Evolutionary conservation across 2,329 filamentous ascomycete genomes (phyloP), one percentile per base, ranked within the genome.

Genomic region (Neocucurbitaria cava): DNA sequence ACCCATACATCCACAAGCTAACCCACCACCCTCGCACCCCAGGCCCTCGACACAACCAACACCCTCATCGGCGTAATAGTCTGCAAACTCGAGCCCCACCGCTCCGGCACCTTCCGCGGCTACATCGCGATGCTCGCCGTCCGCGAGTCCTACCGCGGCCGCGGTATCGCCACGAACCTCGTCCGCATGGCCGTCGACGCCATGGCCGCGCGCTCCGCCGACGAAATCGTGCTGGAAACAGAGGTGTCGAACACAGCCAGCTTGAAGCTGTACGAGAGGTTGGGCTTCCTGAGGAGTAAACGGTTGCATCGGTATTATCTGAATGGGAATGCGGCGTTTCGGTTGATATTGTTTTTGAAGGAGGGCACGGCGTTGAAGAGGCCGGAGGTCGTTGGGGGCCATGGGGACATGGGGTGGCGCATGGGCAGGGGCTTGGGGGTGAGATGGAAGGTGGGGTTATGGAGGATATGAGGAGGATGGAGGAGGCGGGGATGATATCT

Each of bases 91-190:
- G 95, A 99, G 75, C 85, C 87, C 21, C 95, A 99, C 78, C 86
- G 91, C 20, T 90, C 89, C 5, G 92, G 94, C 61, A 93, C 92
- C 1, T 82, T 92, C 61, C 87, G 95, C 59, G 95, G 95, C 52
- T 99, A 99, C 78, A 98, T 99, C 65, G 95, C 95, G 70, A 99
- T 99, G 95, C 84, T 99, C 38, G 95, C 95, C n/a, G 93, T 96
- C 5, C 86, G 88, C 39, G 87, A 91, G 35, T 81, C 87, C 23
- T 89, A 91, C 69, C 88, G 95, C 20, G 92, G 93, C 5, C 86
- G 88, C 60, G 94, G 95, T 1, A 92, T 99, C 54, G 95, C 78
- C 6, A 96, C 92, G 0, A 87, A 88, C 36, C 83, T 99, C 9
- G 95, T 99, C n/a, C 86, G 89, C 59, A 88, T 87, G 81, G 92